Conservation (phyloP, 2,329 filamentous ascomycete species). For the Hirsutella rhossiliensis region DNA sequence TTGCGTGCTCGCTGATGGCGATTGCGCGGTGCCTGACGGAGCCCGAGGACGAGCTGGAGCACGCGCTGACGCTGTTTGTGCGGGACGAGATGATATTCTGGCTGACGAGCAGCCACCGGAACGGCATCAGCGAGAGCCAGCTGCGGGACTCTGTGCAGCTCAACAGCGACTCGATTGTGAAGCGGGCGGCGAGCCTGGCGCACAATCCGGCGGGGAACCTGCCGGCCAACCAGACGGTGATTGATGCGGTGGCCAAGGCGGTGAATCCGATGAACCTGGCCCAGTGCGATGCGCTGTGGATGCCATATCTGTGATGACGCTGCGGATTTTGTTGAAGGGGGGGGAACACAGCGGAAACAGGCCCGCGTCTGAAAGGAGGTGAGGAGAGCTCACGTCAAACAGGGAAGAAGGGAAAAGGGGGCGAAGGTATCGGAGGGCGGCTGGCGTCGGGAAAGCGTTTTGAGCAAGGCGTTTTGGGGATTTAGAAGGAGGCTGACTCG, state of each 20-base stretch:
- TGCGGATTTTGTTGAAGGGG: background rate
- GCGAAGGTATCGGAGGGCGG: conserved; percentile 1
- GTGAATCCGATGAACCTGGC: conserved; percentile 86
- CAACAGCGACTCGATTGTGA: conserved; percentile 87
- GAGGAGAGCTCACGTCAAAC: background rate
- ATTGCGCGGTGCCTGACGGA: conserved; percentile 91
- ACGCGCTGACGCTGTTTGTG: conserved; percentile 88
- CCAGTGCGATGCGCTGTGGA: conserved; percentile 88
- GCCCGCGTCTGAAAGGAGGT: background rate
- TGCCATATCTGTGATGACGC: conserved; percentile 68
- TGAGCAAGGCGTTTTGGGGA: conserved; percentile 7
- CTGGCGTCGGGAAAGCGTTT: background rate
- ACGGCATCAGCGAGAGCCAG: conserved; percentile 43
- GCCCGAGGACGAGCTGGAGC: conserved; percentile 80
- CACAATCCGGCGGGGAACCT: conserved; percentile 67
- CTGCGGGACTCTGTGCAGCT: conserved; percentile 68
- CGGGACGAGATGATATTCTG: conserved; percentile 97
- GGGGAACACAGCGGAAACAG: background rate
- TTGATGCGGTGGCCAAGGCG: conserved; percentile 85
- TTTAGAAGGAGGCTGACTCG: background rate
- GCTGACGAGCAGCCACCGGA: conserved; percentile 70
- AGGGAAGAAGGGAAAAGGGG: background rate
- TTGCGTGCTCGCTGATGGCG: conserved; percentile 89
- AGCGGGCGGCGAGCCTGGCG: conserved; percentile 75
- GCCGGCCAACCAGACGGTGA: conserved; percentile 92